Base-by-base conservation (phyloP, 2,329 filamentous ascomycete genomes). In the Ceratocystis cubensis region DNA sequence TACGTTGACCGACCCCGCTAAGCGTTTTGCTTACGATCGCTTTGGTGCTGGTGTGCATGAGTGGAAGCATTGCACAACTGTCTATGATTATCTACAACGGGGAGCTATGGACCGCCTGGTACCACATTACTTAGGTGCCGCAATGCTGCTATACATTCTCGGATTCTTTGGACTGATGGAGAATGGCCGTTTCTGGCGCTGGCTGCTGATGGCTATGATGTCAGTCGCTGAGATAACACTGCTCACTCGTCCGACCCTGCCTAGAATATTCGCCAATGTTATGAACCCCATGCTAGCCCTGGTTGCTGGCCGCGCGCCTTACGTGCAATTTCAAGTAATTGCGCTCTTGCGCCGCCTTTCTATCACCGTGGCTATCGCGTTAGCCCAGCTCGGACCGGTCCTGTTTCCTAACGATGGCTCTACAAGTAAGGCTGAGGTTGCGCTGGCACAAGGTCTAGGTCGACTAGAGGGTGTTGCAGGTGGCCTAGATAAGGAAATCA, bases 11-110 rank as follows among this genome's bases (percentile, higher is more conserved):
- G 85, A 94, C 72, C 84, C 88, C 1, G 85, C 84, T 0, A 86
- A 83, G 72, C 82, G 91, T 66, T 96, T 94, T 74, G 91, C 90
- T 6, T 96, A 96, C 76, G 91, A 96, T 73, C 85, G 91, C 61
- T 91, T 96, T 74, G 92, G 92, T 0, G 87, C 89, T 0, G 84
- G 84, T 33, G 81, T 92, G 22, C 75, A 87, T 13, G 74, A 75
- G 7, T 93, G 87, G 87, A 78, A 82, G 70, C 79, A 83, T 70
- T 88, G 85, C 76, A 77, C 81, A 65, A 89, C 88, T 0, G 77
- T 89, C 66, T 82, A 82, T 68, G 92, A 96, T 73, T 96, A 84
- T 73, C 79, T 95, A 61, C 78, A 82, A 64, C 78, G 81, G 15
- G 91, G 89, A 65, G 77, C 78, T 66, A 68, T 89, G n/a, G 81